Evolutionary conservation across 2,329 filamentous ascomycete genomes (phyloP), one percentile per base, ranked within the genome.

Genomic region (Curvularia lunata): DNA sequence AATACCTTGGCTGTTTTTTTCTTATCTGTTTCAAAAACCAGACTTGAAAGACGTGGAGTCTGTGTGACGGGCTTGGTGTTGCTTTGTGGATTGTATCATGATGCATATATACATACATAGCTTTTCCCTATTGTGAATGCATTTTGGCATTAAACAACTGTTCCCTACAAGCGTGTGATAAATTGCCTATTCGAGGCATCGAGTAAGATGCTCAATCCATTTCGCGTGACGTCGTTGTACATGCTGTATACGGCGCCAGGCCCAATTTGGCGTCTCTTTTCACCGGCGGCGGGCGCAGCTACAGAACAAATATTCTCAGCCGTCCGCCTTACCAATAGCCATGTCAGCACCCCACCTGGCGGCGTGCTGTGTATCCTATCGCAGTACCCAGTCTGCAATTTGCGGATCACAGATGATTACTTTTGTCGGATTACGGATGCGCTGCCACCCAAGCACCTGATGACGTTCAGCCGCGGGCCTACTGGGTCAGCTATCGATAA

Each of bases 401-500:
- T 45, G 18, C 27, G 16, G 19, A 8, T 40, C 19, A 38, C 30
- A 27, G 21, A 28, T 41, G 21, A 46, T 46, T 40, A 16, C 38
- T 52, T 56, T 16, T 50, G 55, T 53, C 43, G 61, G 42, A 23
- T 48, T 53, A 47, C 18, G 55, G 42, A 34, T 48, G 46, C 23
- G 32, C 53, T 57, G 42, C 25, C 10, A 45, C 42, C 47, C 34
- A 49, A 40, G 41, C 28, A 41, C 19, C 18, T 19, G 38, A 56
- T 63, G 53, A 58, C 58, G 51, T 42, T 58, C 55, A 61, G 52
- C 32, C 54, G 30, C 47, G 38, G 30, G 57, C 57, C 47, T 51
- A 40, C 50, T 48, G 49, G 27, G 45, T 40, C 16, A 43, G 58
- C 43, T 64, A 63, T 65, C 61, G 63, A 61, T 62, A 64, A 60